These are phyloP conservation scores for Flaveria ramosissima DNA, from an alignment of 129 eudicot genomes.

Conservation along the genomic window DNA sequence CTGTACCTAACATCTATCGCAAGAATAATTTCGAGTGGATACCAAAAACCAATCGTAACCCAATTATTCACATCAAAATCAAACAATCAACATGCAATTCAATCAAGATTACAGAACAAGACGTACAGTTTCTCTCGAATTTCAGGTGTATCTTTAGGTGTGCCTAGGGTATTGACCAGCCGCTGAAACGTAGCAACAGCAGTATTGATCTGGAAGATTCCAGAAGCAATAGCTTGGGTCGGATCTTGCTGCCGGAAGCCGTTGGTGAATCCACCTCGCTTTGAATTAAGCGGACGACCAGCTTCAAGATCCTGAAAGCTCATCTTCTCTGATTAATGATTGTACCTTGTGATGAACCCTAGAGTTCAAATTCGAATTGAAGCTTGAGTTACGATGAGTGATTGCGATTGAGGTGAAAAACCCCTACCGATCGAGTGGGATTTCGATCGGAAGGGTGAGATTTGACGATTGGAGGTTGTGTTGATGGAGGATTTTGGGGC, in stretches of 20 bases:
- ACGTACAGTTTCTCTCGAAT: slow-evolving; percentile 91
- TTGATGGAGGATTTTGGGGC: background rate
- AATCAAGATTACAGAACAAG: background rate
- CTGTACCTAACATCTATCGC: no score
- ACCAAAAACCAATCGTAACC: background rate
- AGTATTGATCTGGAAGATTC: slow-evolving; percentile 91
- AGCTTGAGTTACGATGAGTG: no score
- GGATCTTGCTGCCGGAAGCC: slow-evolving; percentile 65
- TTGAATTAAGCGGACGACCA: slow-evolving; percentile 50
- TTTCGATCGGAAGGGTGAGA: background rate
- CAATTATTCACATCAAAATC: background rate
- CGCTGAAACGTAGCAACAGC: slow-evolving; percentile 89
- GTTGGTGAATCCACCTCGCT: slow-evolving; percentile 46
- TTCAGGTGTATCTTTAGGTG: slow-evolving; percentile 93
- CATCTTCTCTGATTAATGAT: slow-evolving; percentile 36
- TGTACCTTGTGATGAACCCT: slow-evolving; percentile 11
- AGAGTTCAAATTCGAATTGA: background rate
- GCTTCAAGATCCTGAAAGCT: slow-evolving; percentile 94
- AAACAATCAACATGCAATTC: background rate
- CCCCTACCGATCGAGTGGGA: background rate
- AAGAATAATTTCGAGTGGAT: no score
- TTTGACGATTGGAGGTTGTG: background rate
- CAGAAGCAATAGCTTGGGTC: slow-evolving; percentile 93
- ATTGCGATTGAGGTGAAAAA: no score
- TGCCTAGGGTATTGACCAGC: slow-evolving; percentile 87